phyloP scores from a whole-genome alignment of 768 basidiomycete genomes.

The Albatrellus ellisii region DNA sequence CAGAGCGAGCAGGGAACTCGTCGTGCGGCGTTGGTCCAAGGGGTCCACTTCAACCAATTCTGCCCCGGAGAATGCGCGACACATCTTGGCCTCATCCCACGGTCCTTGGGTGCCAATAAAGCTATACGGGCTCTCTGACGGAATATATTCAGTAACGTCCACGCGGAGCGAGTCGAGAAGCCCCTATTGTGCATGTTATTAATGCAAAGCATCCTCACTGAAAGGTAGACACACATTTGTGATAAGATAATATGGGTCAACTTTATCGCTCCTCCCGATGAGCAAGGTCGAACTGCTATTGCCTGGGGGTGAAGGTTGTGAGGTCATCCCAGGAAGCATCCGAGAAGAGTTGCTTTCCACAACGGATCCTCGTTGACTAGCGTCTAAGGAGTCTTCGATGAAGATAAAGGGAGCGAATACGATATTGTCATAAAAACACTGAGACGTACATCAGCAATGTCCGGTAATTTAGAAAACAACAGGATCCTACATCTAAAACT shows the following conservation, averaged over 20 bases:
- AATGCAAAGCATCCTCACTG: constrained; percentile 1
- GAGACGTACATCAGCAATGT: neutral
- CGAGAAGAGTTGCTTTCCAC: constrained; percentile 27
- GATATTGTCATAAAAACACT: constrained; percentile 97
- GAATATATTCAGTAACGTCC: constrained; percentile 44
- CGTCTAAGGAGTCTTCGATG: constrained; percentile 80
- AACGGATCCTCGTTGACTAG: constrained; percentile 36
- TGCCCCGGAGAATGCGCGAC: constrained; percentile 49
- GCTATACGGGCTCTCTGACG: constrained; percentile 49
- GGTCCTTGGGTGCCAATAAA: constrained; percentile 52
- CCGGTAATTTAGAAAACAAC: neutral
- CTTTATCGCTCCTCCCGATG: constrained; percentile 47
- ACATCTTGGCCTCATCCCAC: constrained; percentile 58
- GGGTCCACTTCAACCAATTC: constrained; percentile 41
- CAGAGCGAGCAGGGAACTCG: constrained; percentile 29
- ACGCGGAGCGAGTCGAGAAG: constrained; percentile 57
- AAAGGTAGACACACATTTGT: constrained; percentile 38
- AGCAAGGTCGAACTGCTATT: constrained; percentile 24
- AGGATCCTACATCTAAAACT: constrained; percentile 64
- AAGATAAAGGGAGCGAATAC: constrained; percentile 94
- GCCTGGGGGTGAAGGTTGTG: constrained; percentile 16
- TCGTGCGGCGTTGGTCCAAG: constrained; percentile 20
- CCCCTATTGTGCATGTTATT: constrained; percentile 29
- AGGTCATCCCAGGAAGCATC: constrained; percentile 24
- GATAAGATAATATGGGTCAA: constrained; percentile 91